Evolutionary conservation across 2,329 filamentous ascomycete genomes (phyloP), one percentile per base, ranked within the genome.

Genomic region (Stemphylium beticola): DNA sequence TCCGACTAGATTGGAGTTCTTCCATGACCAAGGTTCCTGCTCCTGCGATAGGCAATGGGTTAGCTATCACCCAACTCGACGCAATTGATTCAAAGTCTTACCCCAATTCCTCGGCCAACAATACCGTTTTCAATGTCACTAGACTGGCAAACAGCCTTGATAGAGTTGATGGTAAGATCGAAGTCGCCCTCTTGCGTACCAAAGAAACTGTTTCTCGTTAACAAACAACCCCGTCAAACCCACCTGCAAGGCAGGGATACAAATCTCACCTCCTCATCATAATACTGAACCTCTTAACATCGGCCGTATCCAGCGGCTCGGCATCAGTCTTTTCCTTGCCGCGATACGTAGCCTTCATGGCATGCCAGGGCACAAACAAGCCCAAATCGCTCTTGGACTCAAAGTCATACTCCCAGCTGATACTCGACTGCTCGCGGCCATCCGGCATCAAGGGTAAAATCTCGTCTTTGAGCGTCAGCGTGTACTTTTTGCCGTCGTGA

Each of bases 251-350:
- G 6, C 22, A 7, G 4, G 22, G 15, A 26, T 2, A n/a, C 39
- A 15, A 33, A 22, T 14, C 11, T 42, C 74, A 91, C 90, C 91
- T 95, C 71, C 91, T 79, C 81, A 90, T 89, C 91, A 95, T 93
- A 55, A 95, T 80, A 45, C 86, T 87, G 26, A 93, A 78, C 41
- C 89, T 81, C 75, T 84, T 88, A 34, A 95, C 79, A 38, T 79
- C 78, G 42, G 78, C 79, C 58, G 83, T 66, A 63, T 92, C 79
- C 62, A 95, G 71, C 4, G 82, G 79, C 52, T 79, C 73, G 0
- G 84, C 84, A 74, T 89, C 86, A 15, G 82, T 75, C 69, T 84
- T 82, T 57, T 86, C 81, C 65, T 82, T 84, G 0, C 91, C 91
- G 3, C 91, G 81, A 74, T 92, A 95, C 1, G 88, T 93, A 1